Conservation (phyloP, 2,329 filamentous ascomycete species). For the Pleurostoma richardsiae region DNA sequence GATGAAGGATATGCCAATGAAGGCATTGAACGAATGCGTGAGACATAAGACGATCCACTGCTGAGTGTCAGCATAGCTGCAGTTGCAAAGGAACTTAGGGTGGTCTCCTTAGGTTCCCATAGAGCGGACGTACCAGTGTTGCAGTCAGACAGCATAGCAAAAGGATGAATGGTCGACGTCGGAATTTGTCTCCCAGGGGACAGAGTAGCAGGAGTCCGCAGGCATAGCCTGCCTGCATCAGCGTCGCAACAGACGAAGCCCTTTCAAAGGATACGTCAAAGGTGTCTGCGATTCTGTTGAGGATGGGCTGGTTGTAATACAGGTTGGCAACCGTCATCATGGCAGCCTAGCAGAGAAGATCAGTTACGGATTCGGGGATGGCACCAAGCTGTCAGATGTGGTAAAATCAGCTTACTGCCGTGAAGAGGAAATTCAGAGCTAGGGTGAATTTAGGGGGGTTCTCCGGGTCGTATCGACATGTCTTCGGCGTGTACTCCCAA, state of each 20-base stretch:
- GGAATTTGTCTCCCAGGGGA: constrained; percentile 67
- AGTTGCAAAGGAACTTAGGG: background rate
- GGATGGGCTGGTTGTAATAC: constrained; percentile 76
- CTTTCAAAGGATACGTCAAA: constrained; percentile 67
- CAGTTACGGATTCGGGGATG: background rate
- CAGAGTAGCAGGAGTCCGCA: constrained; percentile 68
- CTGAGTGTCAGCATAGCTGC: background rate
- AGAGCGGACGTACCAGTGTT: constrained; percentile 46
- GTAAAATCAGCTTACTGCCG: constrained; percentile 38
- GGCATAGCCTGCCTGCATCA: constrained; percentile 78
- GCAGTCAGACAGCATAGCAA: constrained; percentile 63
- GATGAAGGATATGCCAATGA: constrained; percentile 67
- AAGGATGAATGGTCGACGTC: constrained; percentile 65
- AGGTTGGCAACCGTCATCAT: constrained; percentile 74
- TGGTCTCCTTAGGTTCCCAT: background rate
- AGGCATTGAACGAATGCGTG: constrained; percentile 58
- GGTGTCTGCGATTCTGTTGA: constrained; percentile 68
- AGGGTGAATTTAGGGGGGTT: constrained; percentile 65
- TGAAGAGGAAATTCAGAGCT: constrained; percentile 65
- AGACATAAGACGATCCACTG: constrained; percentile 67
- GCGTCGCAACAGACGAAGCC: constrained; percentile 63
- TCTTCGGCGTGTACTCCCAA: constrained; percentile 41
- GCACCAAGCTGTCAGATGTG: no score
- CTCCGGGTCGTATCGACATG: constrained; percentile 63
- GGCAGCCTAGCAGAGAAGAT: constrained; percentile 30